phyloP scores from a whole-genome alignment of 1,139 yeast genomes.

The Yamadazyma triangularis region DNA sequence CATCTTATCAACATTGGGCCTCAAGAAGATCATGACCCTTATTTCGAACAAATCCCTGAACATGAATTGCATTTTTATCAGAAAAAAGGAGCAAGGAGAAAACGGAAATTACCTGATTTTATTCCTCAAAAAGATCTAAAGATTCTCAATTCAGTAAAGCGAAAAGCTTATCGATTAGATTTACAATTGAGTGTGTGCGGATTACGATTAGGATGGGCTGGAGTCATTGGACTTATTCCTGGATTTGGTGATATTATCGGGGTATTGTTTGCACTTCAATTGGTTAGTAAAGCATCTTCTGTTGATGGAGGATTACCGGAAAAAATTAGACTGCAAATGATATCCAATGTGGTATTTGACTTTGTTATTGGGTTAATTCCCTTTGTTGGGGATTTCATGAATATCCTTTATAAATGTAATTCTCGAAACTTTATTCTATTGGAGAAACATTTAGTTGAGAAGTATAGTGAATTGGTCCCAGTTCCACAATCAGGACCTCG shows the following conservation, averaged over 20 bases:
- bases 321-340: constrained; percentile 46
- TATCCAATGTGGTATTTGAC: constrained; percentile 58
- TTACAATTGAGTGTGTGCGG: constrained; percentile 62
- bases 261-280: constrained; percentile 43
- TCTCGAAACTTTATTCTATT: constrained; percentile 65
- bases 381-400: constrained; percentile 64
- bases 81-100: constrained; percentile 43
- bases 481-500: constrained; percentile 1
- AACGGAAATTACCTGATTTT: constrained; percentile 49
- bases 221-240: constrained; percentile 66
- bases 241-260: constrained; percentile 56
- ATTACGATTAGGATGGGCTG: constrained; percentile 67
- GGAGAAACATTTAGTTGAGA: constrained; percentile 52
- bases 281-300: constrained; percentile 47
- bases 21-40: constrained; percentile 42
- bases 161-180: constrained; percentile 64
- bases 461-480: constrained; percentile 18
- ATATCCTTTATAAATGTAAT: constrained; percentile 68
- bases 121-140: constrained; percentile 51
- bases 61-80: constrained; percentile 44
- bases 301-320: constrained; percentile 67
- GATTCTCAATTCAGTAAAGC: constrained; percentile 49
- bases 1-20: constrained; percentile 29
- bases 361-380: constrained; percentile 71
- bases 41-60: constrained; percentile 46